Evolutionary conservation across 129 eudicot species (phyloP), one percentile per base, ranked within the genome.

Genomic region (Lactuca sativa): DNA sequence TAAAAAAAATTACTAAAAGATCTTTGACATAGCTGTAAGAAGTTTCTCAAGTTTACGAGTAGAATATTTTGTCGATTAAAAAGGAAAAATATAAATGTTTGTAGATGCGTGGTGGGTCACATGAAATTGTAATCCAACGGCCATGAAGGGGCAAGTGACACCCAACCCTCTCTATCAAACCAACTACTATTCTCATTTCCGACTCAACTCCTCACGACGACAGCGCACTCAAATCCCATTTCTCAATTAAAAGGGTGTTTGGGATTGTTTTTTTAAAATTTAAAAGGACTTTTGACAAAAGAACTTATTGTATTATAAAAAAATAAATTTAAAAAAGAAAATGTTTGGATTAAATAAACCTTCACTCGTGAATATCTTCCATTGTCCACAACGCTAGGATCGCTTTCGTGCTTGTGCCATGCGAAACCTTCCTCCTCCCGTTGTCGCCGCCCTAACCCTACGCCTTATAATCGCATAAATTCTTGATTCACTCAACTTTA

Each of bases 381-480:
- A 85, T 95, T 73, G 67, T 56, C 2, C 89, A 87, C 86, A 95
- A 95, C 79, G 82, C 73, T 38, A 84, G 96, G 57, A 81, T 95
- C 68, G 95, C 97, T 25, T 48, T 87, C 64, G 97, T 86, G 4
- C 80, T 95, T 1, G 89, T 90, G 36, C 99, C 99, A 14, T 87
- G 83, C 53, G 95, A 96, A 58, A 88, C 80, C 13, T 87, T 90
- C 71, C 89, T 90, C n/a, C 86, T 21, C 97, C 95, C 1, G 99
- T 93, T 9, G 77, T 83, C 11, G 90, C 89, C 1, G 76, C 81
- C 30, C 53, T 87, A 14, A 86, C 87, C 55, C 62, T 95, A 13
- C 95, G 97, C 7, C 90, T 95, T 21, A 87, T 95, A 93, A 53
- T 82, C 15, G 88, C 95, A 0, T 95, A 95, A 83, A 84, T 90